These are phyloP conservation scores for Erodium chrysanthum DNA, from an alignment of 441 rosid species.

Conservation along the genomic window DNA sequence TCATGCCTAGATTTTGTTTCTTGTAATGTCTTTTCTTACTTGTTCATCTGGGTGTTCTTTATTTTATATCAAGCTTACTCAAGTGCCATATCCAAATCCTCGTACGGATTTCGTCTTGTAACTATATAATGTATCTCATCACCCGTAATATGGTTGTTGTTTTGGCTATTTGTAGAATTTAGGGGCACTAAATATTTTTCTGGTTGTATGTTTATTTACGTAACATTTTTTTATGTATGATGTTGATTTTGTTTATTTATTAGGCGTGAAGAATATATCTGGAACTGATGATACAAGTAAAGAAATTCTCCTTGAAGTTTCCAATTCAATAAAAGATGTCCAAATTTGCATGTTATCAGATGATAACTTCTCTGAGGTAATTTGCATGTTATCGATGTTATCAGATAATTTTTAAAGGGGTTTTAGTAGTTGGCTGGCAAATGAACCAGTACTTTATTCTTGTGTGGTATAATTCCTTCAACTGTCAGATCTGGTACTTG, in stretches of 20 bases:
- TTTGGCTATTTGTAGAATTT: neutral
- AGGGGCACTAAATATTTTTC: neutral
- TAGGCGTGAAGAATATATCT: conserved; percentile 41
- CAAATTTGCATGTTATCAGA: conserved; percentile 44
- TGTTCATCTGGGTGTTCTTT: neutral
- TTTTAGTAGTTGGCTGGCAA: neutral
- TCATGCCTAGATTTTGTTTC: neutral
- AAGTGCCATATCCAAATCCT: neutral
- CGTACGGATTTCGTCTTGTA: neutral
- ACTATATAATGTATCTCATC: neutral
- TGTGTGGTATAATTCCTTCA: neutral
- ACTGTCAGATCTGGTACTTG: neutral
- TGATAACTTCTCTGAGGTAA: conserved; percentile 56
- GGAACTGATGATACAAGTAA: conserved; percentile 26
- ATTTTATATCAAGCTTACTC: neutral
- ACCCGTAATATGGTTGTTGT: neutral
- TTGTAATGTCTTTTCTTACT: neutral
- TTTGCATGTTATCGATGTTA: conserved; percentile 54
- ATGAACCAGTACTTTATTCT: neutral
- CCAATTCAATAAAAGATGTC: conserved; percentile 39
- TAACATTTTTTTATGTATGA: neutral
- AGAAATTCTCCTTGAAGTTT: conserved; percentile 40
- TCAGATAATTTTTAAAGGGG: conserved; percentile 30
- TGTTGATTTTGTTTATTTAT: conserved; percentile 16
- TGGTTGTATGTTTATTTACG: conserved; percentile 7